Percentiles rank a stretch among this genome's conserved stretches.
These are phyloP conservation scores for Clonostachys rosea DNA, from an alignment of 2,329 filamentous ascomycete species.

Conservation along the genomic window DNA sequence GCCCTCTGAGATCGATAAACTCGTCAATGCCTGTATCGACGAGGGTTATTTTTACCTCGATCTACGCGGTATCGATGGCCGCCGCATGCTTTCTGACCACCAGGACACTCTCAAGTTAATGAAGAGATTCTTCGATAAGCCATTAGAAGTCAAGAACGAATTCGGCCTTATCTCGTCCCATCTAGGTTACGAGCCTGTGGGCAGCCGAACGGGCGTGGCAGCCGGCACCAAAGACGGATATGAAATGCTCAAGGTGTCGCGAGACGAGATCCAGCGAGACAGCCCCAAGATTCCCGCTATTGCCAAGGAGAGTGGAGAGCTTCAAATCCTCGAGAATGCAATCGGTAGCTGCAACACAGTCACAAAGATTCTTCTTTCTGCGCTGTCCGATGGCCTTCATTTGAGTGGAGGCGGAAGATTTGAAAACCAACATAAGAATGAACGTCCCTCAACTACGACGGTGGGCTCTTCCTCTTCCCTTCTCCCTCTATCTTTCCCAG, in stretches of 20 bases:
- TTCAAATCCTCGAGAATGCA: conserved; percentile 41
- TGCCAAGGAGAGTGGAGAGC: conserved; percentile 42
- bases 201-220: conserved; percentile 40
- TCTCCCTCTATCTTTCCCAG: neutral
- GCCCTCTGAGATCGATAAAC: conserved; percentile 45
- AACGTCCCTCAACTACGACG: conserved; percentile 40
- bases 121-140: conserved; percentile 49
- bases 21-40: conserved; percentile 41
- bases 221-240: conserved; percentile 44
- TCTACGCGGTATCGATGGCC: conserved; percentile 45
- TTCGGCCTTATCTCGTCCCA: conserved; percentile 49
- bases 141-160: conserved; percentile 51
- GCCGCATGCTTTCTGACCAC: conserved; percentile 45
- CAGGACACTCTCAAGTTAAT: conserved; percentile 47
- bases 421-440: conserved; percentile 46
- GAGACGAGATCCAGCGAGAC: conserved; percentile 42
- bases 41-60: conserved; percentile 54
- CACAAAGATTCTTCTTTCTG: conserved; percentile 44
- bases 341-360: conserved; percentile 45
- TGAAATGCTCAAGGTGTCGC: conserved; percentile 48
- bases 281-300: conserved; percentile 38
- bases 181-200: conserved; percentile 45
- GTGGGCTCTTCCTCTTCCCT: conserved; percentile 2
- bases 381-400: conserved; percentile 39
- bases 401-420: conserved; percentile 39